phyloP scores from a whole-genome alignment of 331 rosid genomes.

The Pyrus hybrid region DNA sequence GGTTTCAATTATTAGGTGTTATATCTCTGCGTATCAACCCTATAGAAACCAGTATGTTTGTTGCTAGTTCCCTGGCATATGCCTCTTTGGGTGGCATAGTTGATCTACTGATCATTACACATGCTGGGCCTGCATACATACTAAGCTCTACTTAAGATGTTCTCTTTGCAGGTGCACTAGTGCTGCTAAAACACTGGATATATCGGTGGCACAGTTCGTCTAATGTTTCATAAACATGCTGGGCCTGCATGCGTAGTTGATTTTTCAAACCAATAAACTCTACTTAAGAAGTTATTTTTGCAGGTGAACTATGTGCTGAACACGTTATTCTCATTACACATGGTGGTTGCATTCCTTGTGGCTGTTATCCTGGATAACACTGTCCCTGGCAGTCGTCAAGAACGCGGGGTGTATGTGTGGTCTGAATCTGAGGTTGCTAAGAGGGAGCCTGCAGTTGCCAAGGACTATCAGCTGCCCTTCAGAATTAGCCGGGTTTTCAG shows the following conservation, averaged over 20 bases:
- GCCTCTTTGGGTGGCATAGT: not conserved
- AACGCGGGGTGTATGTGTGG: slow-evolving; percentile 96
- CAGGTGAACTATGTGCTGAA: slow-evolving; percentile 75
- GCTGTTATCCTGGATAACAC: slow-evolving; percentile 90
- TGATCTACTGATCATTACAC: not conserved
- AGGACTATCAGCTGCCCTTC: slow-evolving; percentile 78
- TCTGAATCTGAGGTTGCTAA: slow-evolving; percentile 70
- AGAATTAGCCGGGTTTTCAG: slow-evolving; percentile 71
- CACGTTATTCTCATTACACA: slow-evolving; percentile 68
- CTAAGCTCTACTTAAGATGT: not conserved
- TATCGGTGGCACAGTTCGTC: not conserved
- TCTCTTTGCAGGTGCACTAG: slow-evolving; percentile 56
- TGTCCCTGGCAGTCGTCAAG: slow-evolving; percentile 86
- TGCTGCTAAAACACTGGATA: slow-evolving; percentile 7
- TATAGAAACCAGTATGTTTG: not conserved
- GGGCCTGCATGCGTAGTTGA: not conserved
- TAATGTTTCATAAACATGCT: not conserved
- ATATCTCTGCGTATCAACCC: not conserved
- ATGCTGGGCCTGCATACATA: not conserved
- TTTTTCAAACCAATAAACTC: not conserved
- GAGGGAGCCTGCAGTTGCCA: slow-evolving; percentile 73
- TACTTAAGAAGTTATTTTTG: not conserved
- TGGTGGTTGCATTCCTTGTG: slow-evolving; percentile 83
- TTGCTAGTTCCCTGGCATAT: not conserved
- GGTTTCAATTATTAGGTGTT: not conserved